A percentile compares a stretch with the other conserved stretches of the same genome.
Evolutionary conservation across 1,139 yeast species (phyloP).

Genomic region (Taiozyma sp.): DNA sequence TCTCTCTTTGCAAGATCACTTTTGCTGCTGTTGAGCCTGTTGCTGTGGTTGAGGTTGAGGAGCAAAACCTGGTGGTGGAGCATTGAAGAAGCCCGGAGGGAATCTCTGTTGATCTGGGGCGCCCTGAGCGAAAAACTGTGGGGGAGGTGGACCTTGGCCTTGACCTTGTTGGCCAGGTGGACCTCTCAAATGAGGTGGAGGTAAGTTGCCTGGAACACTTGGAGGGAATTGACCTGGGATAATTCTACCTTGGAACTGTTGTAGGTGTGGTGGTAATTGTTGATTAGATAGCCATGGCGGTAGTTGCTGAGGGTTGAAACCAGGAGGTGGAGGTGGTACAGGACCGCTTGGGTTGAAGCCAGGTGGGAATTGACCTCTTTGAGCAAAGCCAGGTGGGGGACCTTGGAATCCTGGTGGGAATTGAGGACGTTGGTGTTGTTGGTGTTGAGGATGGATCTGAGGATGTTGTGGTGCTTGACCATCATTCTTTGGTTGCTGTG

Average conservation of each 20-base stretch:
- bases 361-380: constrained; percentile 15
- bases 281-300: constrained; percentile 19
- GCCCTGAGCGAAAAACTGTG: constrained; percentile 13
- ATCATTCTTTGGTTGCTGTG: constrained; percentile 12
- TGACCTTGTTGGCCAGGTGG: constrained; percentile 4
- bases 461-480: constrained; percentile 18
- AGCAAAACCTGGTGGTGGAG: constrained; percentile 21
- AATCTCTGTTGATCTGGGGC: constrained; percentile 13
- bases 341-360: constrained; percentile 15
- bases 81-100: constrained; percentile 20
- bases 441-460: constrained; percentile 15
- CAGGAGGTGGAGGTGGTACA: background rate
- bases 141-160: constrained; percentile 12
- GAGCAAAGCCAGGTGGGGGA: constrained; percentile 19
- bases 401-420: constrained; percentile 25
- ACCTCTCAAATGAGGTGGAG: constrained; percentile 12
- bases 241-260: constrained; percentile 4
- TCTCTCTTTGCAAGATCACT: background rate
- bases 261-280: constrained; percentile 14
- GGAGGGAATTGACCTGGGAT: constrained; percentile 14
- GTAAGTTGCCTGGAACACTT: constrained; percentile 12
- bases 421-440: constrained; percentile 10
- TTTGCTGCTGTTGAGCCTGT: constrained; percentile 1
- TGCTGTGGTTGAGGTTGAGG: constrained; percentile 4
- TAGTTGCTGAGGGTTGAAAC: constrained; percentile 7